Percentiles rank a stretch among this genome's conserved stretches.
Evolutionary conservation across 108 stramenopile species (phyloP).

Genomic region (Bacterosira constricta): DNA sequence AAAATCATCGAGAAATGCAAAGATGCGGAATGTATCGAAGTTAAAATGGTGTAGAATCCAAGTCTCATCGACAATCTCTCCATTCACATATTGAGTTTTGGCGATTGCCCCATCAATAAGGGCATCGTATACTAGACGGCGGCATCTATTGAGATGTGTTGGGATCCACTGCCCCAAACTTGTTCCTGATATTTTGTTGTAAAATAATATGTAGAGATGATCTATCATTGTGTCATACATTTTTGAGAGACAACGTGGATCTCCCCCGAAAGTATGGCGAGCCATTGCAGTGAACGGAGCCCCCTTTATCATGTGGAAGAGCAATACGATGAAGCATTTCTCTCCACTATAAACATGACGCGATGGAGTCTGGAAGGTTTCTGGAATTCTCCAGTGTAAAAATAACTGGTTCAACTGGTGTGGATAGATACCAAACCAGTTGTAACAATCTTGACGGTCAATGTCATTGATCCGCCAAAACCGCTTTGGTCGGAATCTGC

Average conservation of each 20-base stretch:
- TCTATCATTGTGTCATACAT: not conserved
- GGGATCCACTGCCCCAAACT: not conserved
- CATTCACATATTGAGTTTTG: not conserved
- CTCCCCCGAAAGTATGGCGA: not conserved
- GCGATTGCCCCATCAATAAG: not conserved
- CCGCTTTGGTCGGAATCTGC: not conserved
- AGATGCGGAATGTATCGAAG: not conserved
- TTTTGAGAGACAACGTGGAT: not conserved
- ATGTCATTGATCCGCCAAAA: not conserved
- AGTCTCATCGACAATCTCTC: not conserved
- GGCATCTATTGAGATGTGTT: not conserved
- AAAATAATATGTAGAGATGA: not conserved
- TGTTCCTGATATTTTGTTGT: not conserved
- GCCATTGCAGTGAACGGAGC: conserved; percentile 1
- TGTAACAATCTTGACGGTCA: not conserved
- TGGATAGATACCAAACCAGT: not conserved
- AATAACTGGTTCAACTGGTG: not conserved
- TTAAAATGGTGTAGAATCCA: not conserved
- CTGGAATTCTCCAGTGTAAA: not conserved
- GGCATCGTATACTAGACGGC: not conserved
- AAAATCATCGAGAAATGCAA: conserved; percentile 4
- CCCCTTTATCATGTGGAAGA: not conserved
- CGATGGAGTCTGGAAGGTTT: not conserved
- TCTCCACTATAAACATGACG: conserved; percentile 5
- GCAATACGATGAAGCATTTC: not conserved